Evolutionary conservation across 2,329 filamentous ascomycete genomes (phyloP).

Genomic region (Trichoderma sp.): DNA sequence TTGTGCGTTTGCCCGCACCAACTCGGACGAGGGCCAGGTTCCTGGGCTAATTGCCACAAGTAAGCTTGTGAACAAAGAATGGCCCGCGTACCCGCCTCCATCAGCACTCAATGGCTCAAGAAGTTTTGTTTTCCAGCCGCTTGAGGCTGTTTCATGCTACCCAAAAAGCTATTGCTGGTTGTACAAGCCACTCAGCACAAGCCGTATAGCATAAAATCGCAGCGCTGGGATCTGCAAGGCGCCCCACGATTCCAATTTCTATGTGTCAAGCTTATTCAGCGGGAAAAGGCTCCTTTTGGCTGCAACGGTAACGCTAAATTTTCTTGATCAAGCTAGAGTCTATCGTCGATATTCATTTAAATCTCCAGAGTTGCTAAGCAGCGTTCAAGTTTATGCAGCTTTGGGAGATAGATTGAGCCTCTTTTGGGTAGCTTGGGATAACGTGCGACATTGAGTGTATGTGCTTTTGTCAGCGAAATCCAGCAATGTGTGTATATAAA

Average conservation of each 20-base stretch:
- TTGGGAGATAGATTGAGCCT: background rate
- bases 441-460: background rate
- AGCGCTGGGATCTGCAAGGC: background rate
- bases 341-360: background rate
- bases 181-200: background rate
- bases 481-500: background rate
- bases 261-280: slow-evolving; percentile 20
- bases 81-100: background rate
- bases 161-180: too few relatives aligned
- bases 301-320: background rate
- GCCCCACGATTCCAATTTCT: slow-evolving; percentile 3
- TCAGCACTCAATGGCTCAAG: slow-evolving; percentile 10
- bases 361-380: background rate
- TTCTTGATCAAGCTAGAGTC: background rate
- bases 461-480: background rate
- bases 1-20: slow-evolving; percentile 3
- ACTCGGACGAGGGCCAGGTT: background rate
- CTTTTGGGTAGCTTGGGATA: background rate
- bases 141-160: background rate
- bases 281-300: background rate
- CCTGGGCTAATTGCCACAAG: background rate
- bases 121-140: background rate
- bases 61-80: background rate
- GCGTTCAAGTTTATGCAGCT: background rate
- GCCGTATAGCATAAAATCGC: background rate